Percentiles rank a stretch among this genome's conserved stretches.
phyloP scores from a whole-genome alignment of 352 stramenopile species.

The Phytophthora hybrid region DNA sequence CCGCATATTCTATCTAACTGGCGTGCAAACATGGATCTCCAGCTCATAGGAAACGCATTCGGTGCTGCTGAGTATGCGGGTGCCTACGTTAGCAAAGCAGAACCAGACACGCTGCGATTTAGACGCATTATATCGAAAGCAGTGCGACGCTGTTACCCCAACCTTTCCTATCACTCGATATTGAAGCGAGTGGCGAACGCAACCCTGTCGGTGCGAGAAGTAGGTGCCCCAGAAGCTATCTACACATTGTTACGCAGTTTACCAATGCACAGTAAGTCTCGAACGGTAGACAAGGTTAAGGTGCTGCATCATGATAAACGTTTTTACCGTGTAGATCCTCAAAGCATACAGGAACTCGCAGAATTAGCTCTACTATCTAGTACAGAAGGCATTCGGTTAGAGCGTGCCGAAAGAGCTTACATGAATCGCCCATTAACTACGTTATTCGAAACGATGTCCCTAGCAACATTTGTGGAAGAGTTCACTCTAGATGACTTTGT shows the following conservation, averaged over 20 bases:
- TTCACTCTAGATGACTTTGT: not conserved
- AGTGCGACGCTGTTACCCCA: conserved; percentile 10
- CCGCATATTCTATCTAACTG: conserved; percentile 4
- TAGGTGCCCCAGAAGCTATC: not conserved
- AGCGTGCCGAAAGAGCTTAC: too few relatives aligned
- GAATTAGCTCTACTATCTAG: too few relatives aligned
- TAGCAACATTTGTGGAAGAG: conserved; percentile 1
- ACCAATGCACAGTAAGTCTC: too few relatives aligned
- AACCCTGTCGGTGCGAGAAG: not conserved
- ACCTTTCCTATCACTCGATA: conserved; percentile 1
- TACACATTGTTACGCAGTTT: not conserved
- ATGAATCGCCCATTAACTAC: too few relatives aligned
- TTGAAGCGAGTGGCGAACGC: conserved; percentile 7
- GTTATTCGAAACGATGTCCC: not conserved
- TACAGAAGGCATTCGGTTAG: too few relatives aligned
- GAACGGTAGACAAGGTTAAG: too few relatives aligned
- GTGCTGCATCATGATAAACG: too few relatives aligned
- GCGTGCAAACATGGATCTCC: conserved; percentile 41
- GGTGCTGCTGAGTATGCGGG: too few relatives aligned
- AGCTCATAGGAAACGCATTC: conserved; percentile 7
- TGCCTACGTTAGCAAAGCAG: too few relatives aligned
- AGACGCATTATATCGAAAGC: not conserved
- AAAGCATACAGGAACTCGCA: too few relatives aligned
- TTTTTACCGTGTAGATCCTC: too few relatives aligned
- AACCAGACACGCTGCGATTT: too few relatives aligned